Percentiles rank a stretch among this genome's conserved stretches.
These are phyloP conservation scores for Trifolium dubium DNA, from an alignment of 306 rosid species.

Conservation along the genomic window DNA sequence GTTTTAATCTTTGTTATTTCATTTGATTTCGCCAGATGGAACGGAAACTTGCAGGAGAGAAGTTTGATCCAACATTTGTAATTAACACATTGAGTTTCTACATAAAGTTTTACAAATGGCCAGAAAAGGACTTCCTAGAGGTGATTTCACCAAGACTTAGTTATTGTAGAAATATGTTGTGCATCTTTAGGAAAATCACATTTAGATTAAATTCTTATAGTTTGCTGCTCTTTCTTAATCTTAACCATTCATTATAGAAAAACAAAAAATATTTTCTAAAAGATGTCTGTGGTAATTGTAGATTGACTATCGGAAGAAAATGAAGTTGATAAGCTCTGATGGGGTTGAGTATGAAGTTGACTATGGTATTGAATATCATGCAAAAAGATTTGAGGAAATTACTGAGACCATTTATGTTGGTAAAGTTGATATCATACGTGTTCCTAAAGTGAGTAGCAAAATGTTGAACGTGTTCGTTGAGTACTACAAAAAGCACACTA, in stretches of 20 bases:
- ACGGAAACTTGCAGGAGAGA: not conserved
- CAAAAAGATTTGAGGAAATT: constrained; percentile 57
- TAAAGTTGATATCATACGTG: constrained; percentile 48
- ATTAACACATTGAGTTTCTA: not conserved
- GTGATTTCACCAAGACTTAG: not conserved
- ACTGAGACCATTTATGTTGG: constrained; percentile 52
- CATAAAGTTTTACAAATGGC: not conserved
- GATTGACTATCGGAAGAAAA: constrained; percentile 30
- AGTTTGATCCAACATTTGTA: not conserved
- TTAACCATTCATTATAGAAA: too few species aligned
- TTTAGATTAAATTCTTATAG: too few species aligned
- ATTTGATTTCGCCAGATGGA: too few species aligned
- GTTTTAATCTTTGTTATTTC: too few species aligned
- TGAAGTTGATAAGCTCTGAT: constrained; percentile 59
- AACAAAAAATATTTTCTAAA: too few species aligned
- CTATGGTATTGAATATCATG: constrained; percentile 55
- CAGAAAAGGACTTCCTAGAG: not conserved
- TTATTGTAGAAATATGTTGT: not conserved
- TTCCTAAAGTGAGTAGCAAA: constrained; percentile 56
- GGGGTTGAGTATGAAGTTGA: constrained; percentile 65
- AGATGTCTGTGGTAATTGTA: too few species aligned
- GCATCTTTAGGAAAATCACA: too few species aligned
- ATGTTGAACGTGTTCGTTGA: constrained; percentile 63
- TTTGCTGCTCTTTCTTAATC: too few species aligned
- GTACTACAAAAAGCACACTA: constrained; percentile 63